These are phyloP conservation scores for Brassica carinata DNA, from an alignment of 345 rosid species.

Conservation along the genomic window DNA sequence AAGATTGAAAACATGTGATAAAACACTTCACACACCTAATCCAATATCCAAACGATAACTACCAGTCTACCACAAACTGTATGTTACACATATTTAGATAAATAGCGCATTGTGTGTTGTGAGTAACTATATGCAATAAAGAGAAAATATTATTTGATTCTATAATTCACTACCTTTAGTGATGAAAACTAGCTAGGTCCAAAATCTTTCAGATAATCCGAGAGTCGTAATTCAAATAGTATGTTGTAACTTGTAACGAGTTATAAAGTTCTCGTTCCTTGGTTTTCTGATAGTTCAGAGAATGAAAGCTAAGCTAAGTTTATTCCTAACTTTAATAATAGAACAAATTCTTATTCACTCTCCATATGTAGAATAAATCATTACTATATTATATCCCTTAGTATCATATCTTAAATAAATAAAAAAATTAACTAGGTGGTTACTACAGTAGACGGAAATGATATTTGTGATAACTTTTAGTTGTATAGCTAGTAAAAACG, in stretches of 20 bases:
- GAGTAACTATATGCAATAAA: background rate
- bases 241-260: background rate
- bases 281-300: background rate
- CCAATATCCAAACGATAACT: constrained; percentile 19
- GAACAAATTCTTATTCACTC: constrained; percentile 13
- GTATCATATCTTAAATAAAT: constrained; percentile 10
- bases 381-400: background rate
- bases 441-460: background rate
- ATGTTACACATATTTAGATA: background rate
- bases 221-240: background rate
- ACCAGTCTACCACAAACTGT: constrained; percentile 21
- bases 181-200: background rate
- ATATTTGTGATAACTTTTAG: background rate
- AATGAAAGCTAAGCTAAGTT: background rate
- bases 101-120: background rate
- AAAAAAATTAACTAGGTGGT: background rate
- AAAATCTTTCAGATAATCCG: background rate
- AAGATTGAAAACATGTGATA: constrained; percentile 8
- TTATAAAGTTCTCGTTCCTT: background rate
- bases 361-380: background rate
- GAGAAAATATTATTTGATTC: background rate
- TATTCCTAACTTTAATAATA: constrained; percentile 19
- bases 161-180: background rate
- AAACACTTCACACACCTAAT: constrained; percentile 34
- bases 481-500: background rate